Conservation (phyloP, 495 filamentous ascomycete species). For the Chlorociboria aeruginascens region DNA sequence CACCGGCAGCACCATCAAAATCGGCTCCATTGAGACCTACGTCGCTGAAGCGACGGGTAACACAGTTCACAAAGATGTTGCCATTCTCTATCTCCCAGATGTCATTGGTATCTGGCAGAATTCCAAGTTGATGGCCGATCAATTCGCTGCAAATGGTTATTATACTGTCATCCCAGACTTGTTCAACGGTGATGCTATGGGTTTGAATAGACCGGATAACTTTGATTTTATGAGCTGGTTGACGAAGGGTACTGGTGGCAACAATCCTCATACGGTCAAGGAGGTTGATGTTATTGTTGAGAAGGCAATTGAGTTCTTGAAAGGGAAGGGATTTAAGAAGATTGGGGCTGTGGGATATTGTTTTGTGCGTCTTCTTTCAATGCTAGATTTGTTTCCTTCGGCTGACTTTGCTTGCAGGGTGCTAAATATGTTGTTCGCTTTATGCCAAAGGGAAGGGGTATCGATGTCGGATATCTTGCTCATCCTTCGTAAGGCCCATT, state of each 20-base stretch:
- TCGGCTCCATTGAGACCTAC: constrained; percentile 36
- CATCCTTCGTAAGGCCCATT: constrained; percentile 42
- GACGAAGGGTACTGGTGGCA: constrained; percentile 31
- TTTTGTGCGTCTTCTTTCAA: constrained; percentile 30
- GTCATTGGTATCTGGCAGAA: constrained; percentile 66
- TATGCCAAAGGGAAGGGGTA: constrained; percentile 24
- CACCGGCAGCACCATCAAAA: constrained; percentile 28
- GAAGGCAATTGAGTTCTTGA: constrained; percentile 32
- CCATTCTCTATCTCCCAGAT: constrained; percentile 48
- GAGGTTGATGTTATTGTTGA: constrained; percentile 42
- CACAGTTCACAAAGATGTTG: constrained; percentile 34
- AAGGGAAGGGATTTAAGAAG: constrained; percentile 44
- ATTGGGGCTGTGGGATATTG: constrained; percentile 70
- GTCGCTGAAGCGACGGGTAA: constrained; percentile 33
- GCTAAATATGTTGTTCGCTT: constrained; percentile 30
- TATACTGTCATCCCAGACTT: constrained; percentile 64
- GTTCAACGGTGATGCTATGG: constrained; percentile 59
- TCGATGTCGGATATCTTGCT: constrained; percentile 53
- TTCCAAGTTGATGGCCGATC: constrained; percentile 69
- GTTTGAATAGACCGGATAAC: constrained; percentile 40
- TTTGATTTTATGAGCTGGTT: constrained; percentile 55
- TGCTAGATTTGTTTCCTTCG: neutral
- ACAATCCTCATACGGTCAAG: constrained; percentile 45
- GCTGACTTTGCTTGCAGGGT: constrained; percentile 25
- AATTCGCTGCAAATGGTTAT: constrained; percentile 74